These are phyloP conservation scores for Alternaria tenuissima DNA, from an alignment of 2,329 filamentous ascomycete species.

Conservation along the genomic window DNA sequence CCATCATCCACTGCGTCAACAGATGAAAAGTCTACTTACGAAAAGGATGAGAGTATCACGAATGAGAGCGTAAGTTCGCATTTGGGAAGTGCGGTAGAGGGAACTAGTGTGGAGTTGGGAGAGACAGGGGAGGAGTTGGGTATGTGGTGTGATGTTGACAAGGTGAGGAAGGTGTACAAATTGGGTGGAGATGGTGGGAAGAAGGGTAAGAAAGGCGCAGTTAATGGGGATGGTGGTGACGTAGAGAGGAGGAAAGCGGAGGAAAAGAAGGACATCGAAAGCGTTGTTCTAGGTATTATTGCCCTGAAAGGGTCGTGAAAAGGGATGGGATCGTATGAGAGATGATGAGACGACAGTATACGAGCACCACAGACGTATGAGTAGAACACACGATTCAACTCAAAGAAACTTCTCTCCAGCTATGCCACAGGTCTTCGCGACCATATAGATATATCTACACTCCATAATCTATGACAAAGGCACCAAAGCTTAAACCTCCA, in stretches of 20 bases:
- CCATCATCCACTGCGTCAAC: neutral
- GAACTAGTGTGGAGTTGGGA: slow-evolving; percentile 31
- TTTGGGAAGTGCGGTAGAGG: slow-evolving; percentile 37
- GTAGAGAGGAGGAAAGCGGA: slow-evolving; percentile 52
- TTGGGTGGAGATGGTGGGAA: slow-evolving; percentile 65
- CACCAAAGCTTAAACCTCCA: slow-evolving; percentile 62
- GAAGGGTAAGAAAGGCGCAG: slow-evolving; percentile 42
- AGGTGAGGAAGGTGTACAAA: slow-evolving; percentile 87
- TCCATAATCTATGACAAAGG: slow-evolving; percentile 23
- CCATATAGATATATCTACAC: slow-evolving; percentile 40
- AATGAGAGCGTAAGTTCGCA: slow-evolving; percentile 37
- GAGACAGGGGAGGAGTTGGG: slow-evolving; percentile 60
- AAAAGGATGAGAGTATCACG: slow-evolving; percentile 22
- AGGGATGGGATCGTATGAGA: neutral
- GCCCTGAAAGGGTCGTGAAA: slow-evolving; percentile 71
- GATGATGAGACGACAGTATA: neutral
- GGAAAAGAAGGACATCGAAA: slow-evolving; percentile 68
- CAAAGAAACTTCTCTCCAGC: slow-evolving; percentile 33
- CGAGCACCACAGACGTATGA: neutral
- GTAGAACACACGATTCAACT: slow-evolving; percentile 7
- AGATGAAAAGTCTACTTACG: neutral
- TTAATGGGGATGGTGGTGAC: slow-evolving; percentile 17
- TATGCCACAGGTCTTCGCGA: slow-evolving; percentile 46
- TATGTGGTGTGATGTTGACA: slow-evolving; percentile 56
- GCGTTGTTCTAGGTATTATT: slow-evolving; percentile 77